Evolutionary conservation across 1,139 yeast genomes (phyloP), one percentile per base, ranked within the genome.

Genomic region (Yamadazyma jaroonii): DNA sequence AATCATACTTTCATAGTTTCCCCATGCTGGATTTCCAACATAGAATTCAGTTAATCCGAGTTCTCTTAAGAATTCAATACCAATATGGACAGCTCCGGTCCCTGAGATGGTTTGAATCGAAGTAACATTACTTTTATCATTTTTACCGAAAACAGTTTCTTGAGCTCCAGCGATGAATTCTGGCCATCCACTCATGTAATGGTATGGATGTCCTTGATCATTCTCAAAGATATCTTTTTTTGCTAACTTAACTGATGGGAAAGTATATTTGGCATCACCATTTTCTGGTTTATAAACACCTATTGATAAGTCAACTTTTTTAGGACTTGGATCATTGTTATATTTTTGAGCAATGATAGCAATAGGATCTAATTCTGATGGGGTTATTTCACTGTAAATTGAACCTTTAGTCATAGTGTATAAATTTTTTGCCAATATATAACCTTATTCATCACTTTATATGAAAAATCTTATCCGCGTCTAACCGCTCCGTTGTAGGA

Each of bases 161-260:
- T 61, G 60, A 15, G 75, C 72, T n/a, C 64, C 71, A 4, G 39
- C 36, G 11, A 57, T 51, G 45, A 63, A 70, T 29, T 55, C 65
- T 2, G 74, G 67, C 25, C 66, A 58, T 10, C 76, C 76, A 4
- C 59, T 48, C 74, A 69, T 69, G 39, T 49, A 57, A 39, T 71
- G 69, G 52, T 70, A 70, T 48, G 67, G 62, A 46, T 70, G 74
- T 23, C 74, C 75, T 3, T 70, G 67, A 40, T 68, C 71, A 37
- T 64, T 56, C 13, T 51, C 50, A 27, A 52, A 48, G 37, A 68
- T 57, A 15, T 49, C 46, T 21, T 54, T 46, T 44, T 70, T 69
- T 32, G 74, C 73, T 39, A 53, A 48, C 20, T 52, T 50, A 11
- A 70, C 70, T 20, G 66, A 51, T 9, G 74, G 74, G 48, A 67